These are phyloP conservation scores for Marchantia polymorpha DNA, from an alignment of 225 moss, liverwort and hornwort species.

Conservation along the genomic window DNA sequence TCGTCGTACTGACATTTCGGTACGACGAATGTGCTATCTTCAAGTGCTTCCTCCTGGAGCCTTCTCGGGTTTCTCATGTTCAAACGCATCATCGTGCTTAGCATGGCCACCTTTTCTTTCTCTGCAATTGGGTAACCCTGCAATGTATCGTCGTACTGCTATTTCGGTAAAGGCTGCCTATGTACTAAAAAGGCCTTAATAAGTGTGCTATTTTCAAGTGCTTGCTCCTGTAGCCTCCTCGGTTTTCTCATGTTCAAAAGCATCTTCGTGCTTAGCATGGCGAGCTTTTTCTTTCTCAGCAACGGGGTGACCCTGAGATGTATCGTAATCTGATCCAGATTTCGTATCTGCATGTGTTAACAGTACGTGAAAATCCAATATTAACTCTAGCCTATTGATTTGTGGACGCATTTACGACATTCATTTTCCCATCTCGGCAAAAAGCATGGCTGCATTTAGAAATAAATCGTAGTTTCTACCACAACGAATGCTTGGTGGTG, in stretches of 20 bases:
- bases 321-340: conserved; percentile 7
- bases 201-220: background rate
- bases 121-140: no score
- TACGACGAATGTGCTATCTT: no score
- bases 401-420: background rate
- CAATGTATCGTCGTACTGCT: no score
- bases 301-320: conserved; percentile 12
- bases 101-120: no score
- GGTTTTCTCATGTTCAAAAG: background rate
- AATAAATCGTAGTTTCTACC: background rate
- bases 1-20: no score
- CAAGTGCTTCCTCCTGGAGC: no score
- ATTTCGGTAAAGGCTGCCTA: no score
- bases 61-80: no score
- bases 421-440: background rate
- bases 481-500: background rate
- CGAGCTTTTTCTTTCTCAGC: conserved; percentile 22
- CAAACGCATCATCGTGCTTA: no score
- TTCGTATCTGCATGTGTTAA: conserved; percentile 2
- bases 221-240: background rate
- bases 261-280: background rate
- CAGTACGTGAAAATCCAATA: background rate
- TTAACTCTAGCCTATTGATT: no score
- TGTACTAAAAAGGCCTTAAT: no score
- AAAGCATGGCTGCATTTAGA: no score